These are phyloP conservation scores for Castanea mollissima DNA, from an alignment of 306 rosid genomes.

Conservation along the genomic window DNA sequence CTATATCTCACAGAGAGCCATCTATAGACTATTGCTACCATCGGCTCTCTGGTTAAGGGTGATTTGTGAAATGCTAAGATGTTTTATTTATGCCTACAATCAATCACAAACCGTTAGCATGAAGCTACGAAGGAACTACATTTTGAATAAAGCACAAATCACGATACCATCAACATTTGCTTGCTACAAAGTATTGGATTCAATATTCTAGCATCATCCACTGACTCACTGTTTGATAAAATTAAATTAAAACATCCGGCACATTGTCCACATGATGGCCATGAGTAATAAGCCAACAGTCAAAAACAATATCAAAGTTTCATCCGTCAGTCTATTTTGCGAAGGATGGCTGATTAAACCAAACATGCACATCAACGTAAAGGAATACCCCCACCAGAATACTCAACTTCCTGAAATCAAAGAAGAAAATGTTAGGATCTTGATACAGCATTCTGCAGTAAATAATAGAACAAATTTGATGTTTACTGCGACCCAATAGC, in stretches of 20 bases:
- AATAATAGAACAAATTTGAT: not conserved
- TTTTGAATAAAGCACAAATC: not conserved
- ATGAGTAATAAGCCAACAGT: not conserved
- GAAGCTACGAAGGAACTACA: no score
- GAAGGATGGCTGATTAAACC: not conserved
- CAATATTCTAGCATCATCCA: not conserved
- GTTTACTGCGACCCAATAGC: not conserved
- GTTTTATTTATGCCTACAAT: no score
- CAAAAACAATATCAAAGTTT: slow-evolving; percentile 3
- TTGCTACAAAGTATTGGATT: not conserved
- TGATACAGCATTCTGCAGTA: not conserved
- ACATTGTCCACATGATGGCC: not conserved
- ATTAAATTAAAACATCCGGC: not conserved
- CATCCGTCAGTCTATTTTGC: not conserved
- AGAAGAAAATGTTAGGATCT: not conserved
- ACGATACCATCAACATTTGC: not conserved
- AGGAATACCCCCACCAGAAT: slow-evolving; percentile 49
- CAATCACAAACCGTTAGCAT: no score
- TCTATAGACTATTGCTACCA: no score
- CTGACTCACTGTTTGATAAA: not conserved
- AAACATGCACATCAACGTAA: slow-evolving; percentile 20
- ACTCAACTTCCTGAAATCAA: slow-evolving; percentile 52
- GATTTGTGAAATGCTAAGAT: not conserved
- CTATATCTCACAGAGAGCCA: no score
- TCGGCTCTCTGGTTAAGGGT: no score